These are phyloP conservation scores for Metarhizium brunneum DNA, from an alignment of 2,329 filamentous ascomycete species.

Conservation along the genomic window DNA sequence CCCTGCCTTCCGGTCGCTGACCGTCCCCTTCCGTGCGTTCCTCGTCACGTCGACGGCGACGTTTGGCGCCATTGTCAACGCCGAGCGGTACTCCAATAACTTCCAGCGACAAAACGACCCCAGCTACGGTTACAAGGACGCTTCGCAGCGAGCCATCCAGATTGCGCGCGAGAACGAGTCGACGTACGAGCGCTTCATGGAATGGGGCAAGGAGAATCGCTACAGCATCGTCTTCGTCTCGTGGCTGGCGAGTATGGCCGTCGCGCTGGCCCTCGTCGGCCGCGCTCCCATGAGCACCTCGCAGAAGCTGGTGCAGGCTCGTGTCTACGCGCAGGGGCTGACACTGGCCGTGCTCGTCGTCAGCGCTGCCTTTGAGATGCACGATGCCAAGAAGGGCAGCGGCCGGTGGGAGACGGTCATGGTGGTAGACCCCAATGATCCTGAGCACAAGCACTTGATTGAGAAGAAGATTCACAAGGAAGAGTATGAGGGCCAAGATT, in stretches of 20 bases:
- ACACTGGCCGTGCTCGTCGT: constrained; percentile 78
- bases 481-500: constrained; percentile 77
- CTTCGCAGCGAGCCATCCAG: constrained; percentile 45
- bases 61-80: constrained; percentile 79
- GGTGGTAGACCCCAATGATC: constrained; percentile 72
- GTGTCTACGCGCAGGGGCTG: constrained; percentile 87
- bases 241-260: constrained; percentile 73
- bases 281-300: constrained; percentile 63
- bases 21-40: constrained; percentile 84
- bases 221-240: constrained; percentile 77
- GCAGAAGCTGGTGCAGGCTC: constrained; percentile 89
- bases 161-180: constrained; percentile 48
- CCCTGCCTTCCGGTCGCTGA: constrained; percentile 69
- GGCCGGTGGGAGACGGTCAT: constrained; percentile 79
- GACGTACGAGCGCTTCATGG: constrained; percentile 49
- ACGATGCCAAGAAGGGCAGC: constrained; percentile 65
- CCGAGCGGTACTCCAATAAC: constrained; percentile 57
- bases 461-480: constrained; percentile 86
- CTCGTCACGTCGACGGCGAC: constrained; percentile 74
- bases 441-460: constrained; percentile 71
- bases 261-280: constrained; percentile 66
- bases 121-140: constrained; percentile 56
- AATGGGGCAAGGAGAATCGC: constrained; percentile 71
- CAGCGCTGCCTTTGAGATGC: constrained; percentile 71
- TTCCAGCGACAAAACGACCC: constrained; percentile 67